These are phyloP conservation scores for Didymella glomerata DNA, from an alignment of 2,329 filamentous ascomycete genomes.

Conservation along the genomic window DNA sequence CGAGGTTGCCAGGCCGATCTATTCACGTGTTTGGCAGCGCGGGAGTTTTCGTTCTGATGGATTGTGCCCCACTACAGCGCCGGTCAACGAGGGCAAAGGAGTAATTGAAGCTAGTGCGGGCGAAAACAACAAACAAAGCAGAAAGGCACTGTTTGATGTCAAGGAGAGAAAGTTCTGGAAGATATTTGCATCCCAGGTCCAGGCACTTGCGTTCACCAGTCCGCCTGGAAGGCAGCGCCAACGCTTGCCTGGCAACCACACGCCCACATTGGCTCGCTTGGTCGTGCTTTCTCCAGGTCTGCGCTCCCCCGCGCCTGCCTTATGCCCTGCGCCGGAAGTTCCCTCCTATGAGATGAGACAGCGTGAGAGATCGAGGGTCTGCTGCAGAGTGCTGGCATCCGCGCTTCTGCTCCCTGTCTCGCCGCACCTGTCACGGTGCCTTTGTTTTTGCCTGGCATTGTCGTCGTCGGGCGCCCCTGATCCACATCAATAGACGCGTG, in stretches of 20 bases:
- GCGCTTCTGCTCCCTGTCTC: background rate
- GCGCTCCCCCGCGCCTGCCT: constrained; percentile 31
- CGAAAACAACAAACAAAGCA: constrained; percentile 29
- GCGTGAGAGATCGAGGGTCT: constrained; percentile 2
- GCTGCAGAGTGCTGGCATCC: background rate
- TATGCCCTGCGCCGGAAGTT: constrained; percentile 18
- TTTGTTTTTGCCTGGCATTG: background rate
- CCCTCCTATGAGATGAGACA: constrained; percentile 12
- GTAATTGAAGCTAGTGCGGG: constrained; percentile 18
- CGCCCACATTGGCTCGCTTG: constrained; percentile 41
- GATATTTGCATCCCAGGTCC: constrained; percentile 7
- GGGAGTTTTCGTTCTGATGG: constrained; percentile 46
- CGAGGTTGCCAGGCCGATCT: constrained; percentile 49
- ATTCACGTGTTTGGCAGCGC: constrained; percentile 38
- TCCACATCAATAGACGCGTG: constrained; percentile 15
- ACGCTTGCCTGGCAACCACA: constrained; percentile 26
- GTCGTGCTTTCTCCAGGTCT: constrained; percentile 34
- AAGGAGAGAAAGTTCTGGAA: constrained; percentile 19
- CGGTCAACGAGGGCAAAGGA: constrained; percentile 27
- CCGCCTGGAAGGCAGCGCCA: constrained; percentile 16
- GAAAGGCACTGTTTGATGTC: constrained; percentile 5
- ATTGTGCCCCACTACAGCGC: constrained; percentile 44
- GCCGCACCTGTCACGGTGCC: background rate
- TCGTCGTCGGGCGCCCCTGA: constrained; percentile 17
- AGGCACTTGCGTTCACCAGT: constrained; percentile 13